Percentiles rank a stretch among this genome's conserved stretches.
Evolutionary conservation across 2,329 filamentous ascomycete species (phyloP).

Genomic region (Venturia nashicola): DNA sequence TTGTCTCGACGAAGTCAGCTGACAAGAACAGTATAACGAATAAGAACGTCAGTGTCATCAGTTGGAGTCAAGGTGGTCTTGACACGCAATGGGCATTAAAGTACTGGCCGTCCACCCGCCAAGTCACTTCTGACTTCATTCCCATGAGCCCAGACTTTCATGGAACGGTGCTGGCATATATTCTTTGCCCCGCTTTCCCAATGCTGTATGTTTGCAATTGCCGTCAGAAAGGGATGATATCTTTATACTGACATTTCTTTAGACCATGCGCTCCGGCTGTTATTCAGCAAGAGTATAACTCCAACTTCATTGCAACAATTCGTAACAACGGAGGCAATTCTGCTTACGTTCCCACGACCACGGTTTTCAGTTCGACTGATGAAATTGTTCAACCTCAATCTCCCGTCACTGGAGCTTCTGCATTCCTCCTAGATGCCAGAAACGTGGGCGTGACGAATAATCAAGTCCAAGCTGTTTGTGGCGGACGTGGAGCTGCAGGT

Average conservation of each 20-base stretch:
- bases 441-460: constrained; percentile 38
- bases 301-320: constrained; percentile 31
- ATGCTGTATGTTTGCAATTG: constrained; percentile 19
- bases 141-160: constrained; percentile 42
- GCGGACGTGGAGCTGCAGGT: constrained; percentile 22
- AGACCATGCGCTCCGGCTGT: constrained; percentile 27
- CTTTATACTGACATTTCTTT: background rate
- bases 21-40: constrained; percentile 5
- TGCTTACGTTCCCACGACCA: constrained; percentile 44
- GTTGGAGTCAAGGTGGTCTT: constrained; percentile 44
- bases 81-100: constrained; percentile 46
- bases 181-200: constrained; percentile 10
- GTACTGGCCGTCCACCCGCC: constrained; percentile 41
- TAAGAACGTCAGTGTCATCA: constrained; percentile 33
- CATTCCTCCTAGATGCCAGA: constrained; percentile 29
- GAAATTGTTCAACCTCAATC: constrained; percentile 40
- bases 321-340: constrained; percentile 35
- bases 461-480: constrained; percentile 35
- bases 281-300: constrained; percentile 36
- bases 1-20: background rate
- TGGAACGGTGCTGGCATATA: constrained; percentile 24
- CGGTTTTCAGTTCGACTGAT: constrained; percentile 37
- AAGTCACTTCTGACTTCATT: constrained; percentile 36
- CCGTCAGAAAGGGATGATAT: background rate
- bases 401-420: constrained; percentile 33